phyloP scores from a whole-genome alignment of 2,329 filamentous ascomycete species.

The Coleophoma crateriformis region DNA sequence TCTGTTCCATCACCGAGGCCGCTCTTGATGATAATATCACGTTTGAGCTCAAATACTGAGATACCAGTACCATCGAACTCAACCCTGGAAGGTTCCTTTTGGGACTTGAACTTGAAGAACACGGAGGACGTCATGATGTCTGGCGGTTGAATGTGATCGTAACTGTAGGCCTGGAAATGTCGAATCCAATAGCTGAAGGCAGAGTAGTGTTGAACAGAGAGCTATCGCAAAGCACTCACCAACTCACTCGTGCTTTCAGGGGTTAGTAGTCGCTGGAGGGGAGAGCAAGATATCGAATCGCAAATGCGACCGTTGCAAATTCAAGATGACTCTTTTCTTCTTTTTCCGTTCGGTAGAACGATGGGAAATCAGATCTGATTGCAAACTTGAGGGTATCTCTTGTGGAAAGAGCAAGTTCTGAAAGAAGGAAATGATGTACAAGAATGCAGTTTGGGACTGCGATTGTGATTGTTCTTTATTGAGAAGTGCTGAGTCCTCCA shows the following conservation, averaged over 20 bases:
- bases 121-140: constrained; percentile 61
- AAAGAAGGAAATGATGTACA: constrained; percentile 28
- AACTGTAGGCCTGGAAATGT: too few species aligned
- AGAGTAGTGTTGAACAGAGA: not conserved
- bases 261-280: constrained; percentile 19
- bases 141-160: not conserved
- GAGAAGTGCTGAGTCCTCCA: constrained; percentile 20
- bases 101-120: constrained; percentile 99
- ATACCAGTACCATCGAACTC: constrained; percentile 97
- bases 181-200: too few species aligned
- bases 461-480: constrained; percentile 16
- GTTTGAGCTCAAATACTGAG: constrained; percentile 96
- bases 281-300: constrained; percentile 15
- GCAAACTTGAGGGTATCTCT: constrained; percentile 27
- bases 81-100: constrained; percentile 89
- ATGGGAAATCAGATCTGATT: constrained; percentile 31
- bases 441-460: constrained; percentile 25
- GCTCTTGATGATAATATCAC: constrained; percentile 94
- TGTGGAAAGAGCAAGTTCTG: constrained; percentile 22
- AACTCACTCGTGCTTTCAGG: constrained; percentile 15
- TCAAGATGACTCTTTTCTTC: constrained; percentile 26
- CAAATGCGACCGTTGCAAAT: constrained; percentile 25
- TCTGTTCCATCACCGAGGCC: constrained; percentile 92
- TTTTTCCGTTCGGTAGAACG: constrained; percentile 28
- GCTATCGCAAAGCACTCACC: constrained; percentile 17